Evolutionary conservation across 2,329 filamentous ascomycete genomes (phyloP).

Genomic region (Lachnellula hyalina): DNA sequence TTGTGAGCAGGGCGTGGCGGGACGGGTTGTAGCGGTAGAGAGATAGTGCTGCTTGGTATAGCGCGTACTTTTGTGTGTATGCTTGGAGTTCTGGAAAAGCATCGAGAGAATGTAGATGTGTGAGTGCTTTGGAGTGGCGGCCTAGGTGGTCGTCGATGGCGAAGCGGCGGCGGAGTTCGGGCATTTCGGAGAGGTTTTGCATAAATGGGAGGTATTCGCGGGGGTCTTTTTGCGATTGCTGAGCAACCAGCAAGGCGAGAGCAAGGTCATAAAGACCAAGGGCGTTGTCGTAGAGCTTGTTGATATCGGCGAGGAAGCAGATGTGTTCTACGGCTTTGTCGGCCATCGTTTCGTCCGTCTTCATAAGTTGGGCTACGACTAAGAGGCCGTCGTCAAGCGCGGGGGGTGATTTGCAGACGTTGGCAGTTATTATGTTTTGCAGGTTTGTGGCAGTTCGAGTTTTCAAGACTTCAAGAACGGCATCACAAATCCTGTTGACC

Average conservation of each 20-base stretch:
- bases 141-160: constrained; percentile 85
- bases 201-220: constrained; percentile 94
- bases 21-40: constrained; percentile 77
- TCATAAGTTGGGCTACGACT: constrained; percentile 70
- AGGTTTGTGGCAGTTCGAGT: constrained; percentile 59
- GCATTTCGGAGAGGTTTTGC: constrained; percentile 73
- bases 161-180: constrained; percentile 66
- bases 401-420: constrained; percentile 89
- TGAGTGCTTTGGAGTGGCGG: constrained; percentile 70
- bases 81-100: constrained; percentile 71
- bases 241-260: constrained; percentile 81
- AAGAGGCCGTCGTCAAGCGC: constrained; percentile 79
- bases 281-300: constrained; percentile 84
- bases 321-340: constrained; percentile 94
- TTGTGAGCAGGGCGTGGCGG: constrained; percentile 63
- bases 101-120: constrained; percentile 66
- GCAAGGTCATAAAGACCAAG: constrained; percentile 89
- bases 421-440: constrained; percentile 89
- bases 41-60: constrained; percentile 73
- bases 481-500: constrained; percentile 83
- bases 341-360: constrained; percentile 63
- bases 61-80: constrained; percentile 72
- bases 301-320: constrained; percentile 92
- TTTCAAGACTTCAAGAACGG: constrained; percentile 65
- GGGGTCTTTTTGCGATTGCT: constrained; percentile 93